Percentiles rank a stretch among this genome's conserved stretches.
phyloP scores from a whole-genome alignment of 371 early-diverging fungal genomes.

The Circinella minor region DNA sequence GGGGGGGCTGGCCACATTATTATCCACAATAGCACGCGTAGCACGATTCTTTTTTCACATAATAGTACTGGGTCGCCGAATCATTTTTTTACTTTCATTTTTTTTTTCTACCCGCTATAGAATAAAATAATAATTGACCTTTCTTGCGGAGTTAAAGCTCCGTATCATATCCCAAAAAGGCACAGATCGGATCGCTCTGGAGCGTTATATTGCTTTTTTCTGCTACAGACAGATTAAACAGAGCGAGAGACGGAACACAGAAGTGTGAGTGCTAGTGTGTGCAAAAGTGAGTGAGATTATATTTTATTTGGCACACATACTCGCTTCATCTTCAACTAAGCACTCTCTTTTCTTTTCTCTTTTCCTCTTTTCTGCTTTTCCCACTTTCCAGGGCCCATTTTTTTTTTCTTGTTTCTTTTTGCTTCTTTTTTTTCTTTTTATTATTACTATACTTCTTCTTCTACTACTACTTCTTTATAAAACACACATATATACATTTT shows the following conservation, averaged over 20 bases:
- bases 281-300: not conserved
- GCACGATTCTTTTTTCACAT: not conserved
- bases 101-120: not conserved
- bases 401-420: not conserved
- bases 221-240: no score
- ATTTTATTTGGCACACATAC: not conserved
- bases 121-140: not conserved
- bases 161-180: constrained; percentile 13
- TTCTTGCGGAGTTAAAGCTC: not conserved
- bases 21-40: not conserved
- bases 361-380: not conserved
- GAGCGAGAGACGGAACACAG: not conserved
- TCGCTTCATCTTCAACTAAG: no score
- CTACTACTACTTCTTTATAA: no score
- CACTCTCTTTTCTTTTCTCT: constrained; percentile 13
- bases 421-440: constrained; percentile 7
- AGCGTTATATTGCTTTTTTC: not conserved
- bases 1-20: no score
- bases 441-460: not conserved
- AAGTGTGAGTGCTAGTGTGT: not conserved
- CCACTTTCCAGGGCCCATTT: not conserved
- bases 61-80: not conserved
- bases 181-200: constrained; percentile 19
- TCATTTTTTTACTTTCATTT: not conserved
- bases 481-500: no score